A percentile compares a stretch with the other conserved stretches of the same genome.
Conservation (phyloP, 1,284 basidiomycete genomes). For the Moesziomyces parantarcticus region DNA sequence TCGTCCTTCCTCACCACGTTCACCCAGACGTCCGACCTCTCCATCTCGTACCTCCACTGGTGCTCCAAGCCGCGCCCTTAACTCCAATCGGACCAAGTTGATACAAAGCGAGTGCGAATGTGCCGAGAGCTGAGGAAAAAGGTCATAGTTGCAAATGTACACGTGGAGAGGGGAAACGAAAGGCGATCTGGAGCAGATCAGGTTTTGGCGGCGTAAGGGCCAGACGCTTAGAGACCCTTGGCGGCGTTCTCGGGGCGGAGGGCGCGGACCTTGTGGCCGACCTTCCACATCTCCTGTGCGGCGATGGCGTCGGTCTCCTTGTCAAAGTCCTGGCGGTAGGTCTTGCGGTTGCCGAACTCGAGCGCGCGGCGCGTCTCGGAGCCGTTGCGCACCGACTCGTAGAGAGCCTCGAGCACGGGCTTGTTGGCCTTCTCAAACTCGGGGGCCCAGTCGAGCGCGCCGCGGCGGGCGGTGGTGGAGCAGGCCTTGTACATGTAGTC, state of each 20-base stretch:
- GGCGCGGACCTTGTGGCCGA: slow-evolving; percentile 63
- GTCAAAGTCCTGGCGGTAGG: slow-evolving; percentile 92
- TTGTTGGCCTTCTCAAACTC: slow-evolving; percentile 92
- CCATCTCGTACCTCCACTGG: slow-evolving; percentile 38
- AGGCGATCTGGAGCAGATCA: background rate
- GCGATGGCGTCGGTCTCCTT: slow-evolving; percentile 95
- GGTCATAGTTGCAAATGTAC: slow-evolving; percentile 14
- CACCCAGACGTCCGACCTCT: slow-evolving; percentile 12
- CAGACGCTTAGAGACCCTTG: slow-evolving; percentile 40
- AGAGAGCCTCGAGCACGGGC: slow-evolving; percentile 93
- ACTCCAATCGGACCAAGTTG: too few relatives aligned
- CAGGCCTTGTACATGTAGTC: slow-evolving; percentile 98
- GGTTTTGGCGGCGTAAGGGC: background rate
- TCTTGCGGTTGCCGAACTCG: slow-evolving; percentile 91
- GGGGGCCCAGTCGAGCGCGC: slow-evolving; percentile 99
- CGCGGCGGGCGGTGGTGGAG: slow-evolving; percentile 98
- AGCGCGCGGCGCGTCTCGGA: slow-evolving; percentile 96
- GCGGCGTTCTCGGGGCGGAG: slow-evolving; percentile 62
- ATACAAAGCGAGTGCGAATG: too few relatives aligned
- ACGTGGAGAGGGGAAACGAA: background rate
- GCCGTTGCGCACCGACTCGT: slow-evolving; percentile 92
- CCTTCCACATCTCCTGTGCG: slow-evolving; percentile 90
- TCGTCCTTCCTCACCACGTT: slow-evolving; percentile 20
- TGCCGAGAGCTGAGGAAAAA: background rate
- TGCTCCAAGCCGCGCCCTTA: background rate